Base-by-base conservation (phyloP, 177 flowering plant genomes). In the Vitis hybrid region DNA sequence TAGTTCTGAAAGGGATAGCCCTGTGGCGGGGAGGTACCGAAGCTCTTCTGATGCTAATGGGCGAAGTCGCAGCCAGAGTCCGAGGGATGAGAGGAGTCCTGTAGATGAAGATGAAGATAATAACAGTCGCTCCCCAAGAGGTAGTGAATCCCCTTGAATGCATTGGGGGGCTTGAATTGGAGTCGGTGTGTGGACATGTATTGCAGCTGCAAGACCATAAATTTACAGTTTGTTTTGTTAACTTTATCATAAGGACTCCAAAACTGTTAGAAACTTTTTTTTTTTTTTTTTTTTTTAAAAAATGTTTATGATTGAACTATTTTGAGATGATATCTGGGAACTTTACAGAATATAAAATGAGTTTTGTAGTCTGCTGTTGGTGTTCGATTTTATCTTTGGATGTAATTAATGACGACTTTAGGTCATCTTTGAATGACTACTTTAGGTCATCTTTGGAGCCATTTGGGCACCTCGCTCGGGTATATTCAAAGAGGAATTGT, bases 1-100 rank as follows among this genome's bases (percentile, higher is more conserved):
- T 2, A 75, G 79, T 55, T 77, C 82, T 1, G 85, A 66, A 49
- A 70, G 76, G 19, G 82, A 74, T 2, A 79, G 82, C 68, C 81
- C 82, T 10, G 63, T 15, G 13, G 76, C 62, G 20, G 58, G 73
- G 66, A 67, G 76, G 68, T 75, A 70, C 70, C 51, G 62, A 14
- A 83, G 87, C 68, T 85, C 85, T 16, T 50, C 74, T 9, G 83
- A 80, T 67, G 79, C 72, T 10, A 83, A 87, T 77, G 87, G 78
- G 5, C 74, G 51, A 11, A 74, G 84, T 65, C 86, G 71, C 16
- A 85, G 82, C 58, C 81, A 63, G 2, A 81, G 79, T 59, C 80
- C 81, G 1, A 73, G 74, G 26, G 80, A 82, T 61, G 82, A 81
- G 45, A 58, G 78, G 63, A 85, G 86, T 71, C 90, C 88, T 1